Evolutionary conservation across 148 eudicot species (phyloP), one percentile per base, ranked within the genome.

Genomic region (Cornus controversa): DNA sequence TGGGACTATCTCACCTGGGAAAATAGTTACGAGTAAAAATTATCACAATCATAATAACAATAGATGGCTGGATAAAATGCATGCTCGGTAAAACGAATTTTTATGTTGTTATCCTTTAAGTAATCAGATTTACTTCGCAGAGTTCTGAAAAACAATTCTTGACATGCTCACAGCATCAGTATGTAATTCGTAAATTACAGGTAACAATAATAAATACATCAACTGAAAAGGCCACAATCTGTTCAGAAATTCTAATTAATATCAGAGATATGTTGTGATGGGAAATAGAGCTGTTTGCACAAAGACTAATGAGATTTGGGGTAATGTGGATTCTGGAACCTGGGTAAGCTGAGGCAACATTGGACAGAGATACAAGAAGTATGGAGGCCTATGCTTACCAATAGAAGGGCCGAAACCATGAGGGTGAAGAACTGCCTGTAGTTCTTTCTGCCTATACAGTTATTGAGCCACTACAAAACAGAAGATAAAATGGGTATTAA

Each of bases 401-500:
- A 76, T 68, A 96, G 85, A 81, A 96, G 86, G 62, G 98, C 89
- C 71, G 90, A 90, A 75, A 94, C 91, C 99, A 96, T 96, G 74
- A 96, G 99, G 69, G 89, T 85, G 84, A 96, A 96, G 85, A 96
- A 96, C 86, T 92, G 91, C 73, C 92, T 78, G 84, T 96, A 96
- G 91, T 96, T 96, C 85, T 82, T 84, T 87, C 79, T 89, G 73
- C 91, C 91, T 26, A 88, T 86, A 84, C 91, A 88, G 69, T 88
- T 88, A 86, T 88, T 88, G 70, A 88, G 81, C 91, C 91, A 88
- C 91, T 88, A 70, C 83, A 77, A 77, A 37, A 76, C 15, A 66
- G 74, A 34, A 50, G 8, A 40, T 5, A 31, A 67, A 34, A 47
- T 66, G 71, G 62, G n/a, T 53, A 80, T 27, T 27, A 75, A 73